Percentiles rank a stretch among this genome's conserved stretches.
Evolutionary conservation across 2,329 filamentous ascomycete species (phyloP).

Genomic region (Colletotrichum cuscutae): DNA sequence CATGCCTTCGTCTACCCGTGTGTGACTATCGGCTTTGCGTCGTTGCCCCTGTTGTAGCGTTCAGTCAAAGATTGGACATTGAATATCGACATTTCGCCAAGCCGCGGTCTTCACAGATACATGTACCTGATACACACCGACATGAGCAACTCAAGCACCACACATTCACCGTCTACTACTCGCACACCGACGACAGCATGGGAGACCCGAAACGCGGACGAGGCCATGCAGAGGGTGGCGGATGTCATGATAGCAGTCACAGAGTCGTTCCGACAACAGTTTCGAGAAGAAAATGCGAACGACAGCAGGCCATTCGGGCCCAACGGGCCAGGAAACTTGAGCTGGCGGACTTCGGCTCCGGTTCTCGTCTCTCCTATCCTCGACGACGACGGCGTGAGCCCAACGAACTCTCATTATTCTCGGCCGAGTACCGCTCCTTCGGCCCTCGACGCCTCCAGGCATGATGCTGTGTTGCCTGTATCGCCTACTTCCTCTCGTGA

Average conservation of each 20-base stretch:
- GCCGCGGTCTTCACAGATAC: background rate
- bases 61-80: background rate
- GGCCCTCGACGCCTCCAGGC: background rate
- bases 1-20: background rate
- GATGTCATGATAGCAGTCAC: constrained; percentile 26
- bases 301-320: background rate
- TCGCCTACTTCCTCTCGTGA: background rate
- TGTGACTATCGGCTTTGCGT: background rate
- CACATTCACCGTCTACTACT: background rate
- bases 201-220: constrained; percentile 15
- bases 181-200: constrained; percentile 10
- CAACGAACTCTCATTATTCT: background rate
- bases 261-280: constrained; percentile 23
- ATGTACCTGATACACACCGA: background rate
- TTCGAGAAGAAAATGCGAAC: background rate
- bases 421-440: background rate
- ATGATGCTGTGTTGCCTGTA: background rate
- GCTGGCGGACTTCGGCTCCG: background rate
- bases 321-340: background rate
- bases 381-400: background rate
- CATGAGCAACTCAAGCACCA: background rate
- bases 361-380: background rate
- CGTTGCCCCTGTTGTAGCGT: background rate
- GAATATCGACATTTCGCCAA: background rate
- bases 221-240: constrained; percentile 16